phyloP scores from a whole-genome alignment of 768 basidiomycete species.

The Boletus rubropictus region DNA sequence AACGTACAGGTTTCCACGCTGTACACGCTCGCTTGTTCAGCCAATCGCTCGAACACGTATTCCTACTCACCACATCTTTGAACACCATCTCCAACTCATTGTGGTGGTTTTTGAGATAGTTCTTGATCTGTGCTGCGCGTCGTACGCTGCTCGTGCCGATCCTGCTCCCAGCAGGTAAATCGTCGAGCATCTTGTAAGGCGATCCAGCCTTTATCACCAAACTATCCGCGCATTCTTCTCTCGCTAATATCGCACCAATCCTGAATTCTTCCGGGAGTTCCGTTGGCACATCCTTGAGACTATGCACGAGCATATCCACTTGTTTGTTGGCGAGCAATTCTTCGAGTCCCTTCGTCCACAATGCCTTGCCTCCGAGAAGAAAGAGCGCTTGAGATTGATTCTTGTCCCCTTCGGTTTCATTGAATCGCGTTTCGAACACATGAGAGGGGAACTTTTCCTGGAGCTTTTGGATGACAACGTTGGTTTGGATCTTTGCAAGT shows the following conservation, averaged over 20 bases:
- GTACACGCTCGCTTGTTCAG: conserved; percentile 3
- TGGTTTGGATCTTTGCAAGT: conserved; percentile 87
- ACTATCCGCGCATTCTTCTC: conserved; percentile 87
- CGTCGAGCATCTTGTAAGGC: conserved; percentile 66
- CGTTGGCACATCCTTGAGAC: conserved; percentile 91
- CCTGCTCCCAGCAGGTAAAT: conserved; percentile 81
- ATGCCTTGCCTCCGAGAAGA: conserved; percentile 80
- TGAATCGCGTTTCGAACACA: conserved; percentile 49
- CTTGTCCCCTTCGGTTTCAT: conserved; percentile 78
- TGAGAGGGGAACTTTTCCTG: conserved; percentile 47
- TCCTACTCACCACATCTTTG: conserved; percentile 73
- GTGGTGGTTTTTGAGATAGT: conserved; percentile 54
- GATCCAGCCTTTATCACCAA: conserved; percentile 77
- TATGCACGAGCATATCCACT: conserved; percentile 92
- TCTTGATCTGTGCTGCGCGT: conserved; percentile 82
- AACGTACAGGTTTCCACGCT: conserved; percentile 86
- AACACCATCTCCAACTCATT: conserved; percentile 51
- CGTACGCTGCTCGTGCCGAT: conserved; percentile 96
- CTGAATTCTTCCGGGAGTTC: conserved; percentile 76
- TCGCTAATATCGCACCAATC: conserved; percentile 76
- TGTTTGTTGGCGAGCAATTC: conserved; percentile 63
- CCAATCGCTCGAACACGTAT: not conserved
- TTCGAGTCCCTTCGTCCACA: conserved; percentile 98
- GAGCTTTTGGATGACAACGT: conserved; percentile 66
- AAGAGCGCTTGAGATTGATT: conserved; percentile 88